Evolutionary conservation across 108 stramenopile genomes (phyloP), one percentile per base, ranked within the genome.

Genomic region (Parietichytrium sp.): DNA sequence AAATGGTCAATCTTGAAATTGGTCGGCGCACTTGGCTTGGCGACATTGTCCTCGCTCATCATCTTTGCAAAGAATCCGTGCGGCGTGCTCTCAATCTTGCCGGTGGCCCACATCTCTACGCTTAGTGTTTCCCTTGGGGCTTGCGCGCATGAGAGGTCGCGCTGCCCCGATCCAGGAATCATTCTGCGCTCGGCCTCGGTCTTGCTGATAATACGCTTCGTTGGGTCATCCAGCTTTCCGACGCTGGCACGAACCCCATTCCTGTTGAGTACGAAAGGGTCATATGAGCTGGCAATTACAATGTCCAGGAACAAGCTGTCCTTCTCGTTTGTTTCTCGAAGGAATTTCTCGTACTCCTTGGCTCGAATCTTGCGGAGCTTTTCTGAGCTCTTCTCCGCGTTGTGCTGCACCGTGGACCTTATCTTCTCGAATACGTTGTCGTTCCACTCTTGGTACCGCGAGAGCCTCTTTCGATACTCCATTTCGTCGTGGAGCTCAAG

Each of bases 21-120:
- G n/a, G n/a, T n/a, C n/a, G n/a, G n/a, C n/a, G n/a, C n/a, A n/a
- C n/a, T n/a, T n/a, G n/a, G n/a, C n/a, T n/a, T n/a, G n/a, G n/a
- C n/a, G 36, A 85, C 78, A 18, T 53, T 48, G 3, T 48, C 49
- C 36, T 55, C 55, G 49, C 29, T 54, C 84, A 87, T 87, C 54
- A 87, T 82, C 80, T 80, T 83, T 3, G 84, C 84, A 53, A 87
- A 87, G 81, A 45, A 84, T 7, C 87, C 87, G 80, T 87, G 84
- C 18, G 87, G 87, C 25, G 87, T 87, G 3, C 79, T 79, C 33
- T 87, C 87, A 80, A 87, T 87, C 81, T 87, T 84, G 18, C 87
- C 87, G 16, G 72, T 80, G 26, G 82, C 87, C 87, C 87, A 87
- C 13, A 45, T 20, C n/a, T 38, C 42, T 15, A 85, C 79, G 38